Evolutionary conservation across 2,329 filamentous ascomycete genomes (phyloP), one percentile per base, ranked within the genome.

Genomic region (Diatrype stigma): DNA sequence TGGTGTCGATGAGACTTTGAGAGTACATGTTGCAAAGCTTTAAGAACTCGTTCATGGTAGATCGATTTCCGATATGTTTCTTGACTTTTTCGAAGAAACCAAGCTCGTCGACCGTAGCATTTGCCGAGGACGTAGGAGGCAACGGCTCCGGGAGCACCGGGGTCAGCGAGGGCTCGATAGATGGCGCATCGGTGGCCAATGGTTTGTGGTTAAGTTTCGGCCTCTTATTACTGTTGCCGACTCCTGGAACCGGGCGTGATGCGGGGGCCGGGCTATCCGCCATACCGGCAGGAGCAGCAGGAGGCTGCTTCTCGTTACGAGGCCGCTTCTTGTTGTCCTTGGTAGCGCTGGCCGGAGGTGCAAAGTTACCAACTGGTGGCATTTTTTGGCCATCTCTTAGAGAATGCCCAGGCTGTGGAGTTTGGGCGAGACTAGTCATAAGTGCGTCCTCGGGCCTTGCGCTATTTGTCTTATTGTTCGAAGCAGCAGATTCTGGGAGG

Each of bases 11-110:
- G 47, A 99, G 80, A 59, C 95, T 92, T 62, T 96, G 89, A 21
- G 89, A 94, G 73, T 90, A 99, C 28, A 99, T 79, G 60, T 97
- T 99, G 75, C 93, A 94, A 6, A 99, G 82, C 74, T 99, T 99
- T 57, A 99, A 73, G 70, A 99, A 99, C 68, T 99, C 94, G 61
- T 89, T 92, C 80, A 96, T 95, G 2, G 87, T 87, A 50, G 90
- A 88, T 67, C 96, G 89, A 69, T 97, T 97, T 54, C 87, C 86
- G 51, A 99, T 90, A 63, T 87, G 93, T 71, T 99, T 99, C 79
- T 96, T 97, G 17, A 94, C 91, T 7, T 91, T 86, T 55, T 99
- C 94, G 62, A 99, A 99, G 72, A 97, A 97, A 2, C 85, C 85
- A 48, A 97, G 79, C 65, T 97, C 93, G 51, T 97, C 93, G 49